Evolutionary conservation across 768 basidiomycete species (phyloP), one percentile per base, ranked within the genome.

Genomic region (Pilatotrama ljubarskyi): DNA sequence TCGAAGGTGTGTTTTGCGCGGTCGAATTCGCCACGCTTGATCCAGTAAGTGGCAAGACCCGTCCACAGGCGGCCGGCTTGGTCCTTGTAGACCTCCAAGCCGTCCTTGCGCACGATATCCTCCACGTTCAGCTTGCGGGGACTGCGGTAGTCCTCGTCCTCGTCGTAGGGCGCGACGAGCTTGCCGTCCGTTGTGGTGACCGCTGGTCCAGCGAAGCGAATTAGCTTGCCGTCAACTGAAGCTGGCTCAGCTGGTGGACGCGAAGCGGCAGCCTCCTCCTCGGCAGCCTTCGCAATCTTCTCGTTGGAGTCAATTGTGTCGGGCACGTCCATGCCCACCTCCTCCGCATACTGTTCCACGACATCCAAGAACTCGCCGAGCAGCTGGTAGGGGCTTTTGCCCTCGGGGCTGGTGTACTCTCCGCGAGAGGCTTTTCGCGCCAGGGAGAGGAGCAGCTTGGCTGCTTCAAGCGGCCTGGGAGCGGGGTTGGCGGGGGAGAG

Each of bases 21-120:
- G 62, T 95, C 95, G 69, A 99, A 98, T 71, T 98, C 97, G 54
- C 84, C 93, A 5, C 94, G 87, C 75, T 97, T 97, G 73, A 95
- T 95, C 96, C 96, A 99, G 70, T 96, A 98, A 0, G 95, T 98
- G 1, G 95, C 95, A 26, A 98, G 75, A 0, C 96, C 97, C 5
- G 93, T 90, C 96, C 95, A 99, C 26, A 99, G 75, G 50, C 93
- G 85, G 11, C 97, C 97, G 2, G 95, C 93, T 75, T 99, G 97
- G 71, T 99, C 97, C 71, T 93, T 94, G 75, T 98, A 98, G 17
- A 95, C 78, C 2, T 79, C 80, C 24, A 99, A 78, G 15, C 97
- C 97, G 65, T 98, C 95, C 62, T 86, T 84, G 26, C 82, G 82
- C 40, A 99, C 82, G 59, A 99, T 89, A 37, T 78, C 76, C 68